These are phyloP conservation scores for Aciculosporium take DNA, from an alignment of 2,329 filamentous ascomycete species.

Conservation along the genomic window DNA sequence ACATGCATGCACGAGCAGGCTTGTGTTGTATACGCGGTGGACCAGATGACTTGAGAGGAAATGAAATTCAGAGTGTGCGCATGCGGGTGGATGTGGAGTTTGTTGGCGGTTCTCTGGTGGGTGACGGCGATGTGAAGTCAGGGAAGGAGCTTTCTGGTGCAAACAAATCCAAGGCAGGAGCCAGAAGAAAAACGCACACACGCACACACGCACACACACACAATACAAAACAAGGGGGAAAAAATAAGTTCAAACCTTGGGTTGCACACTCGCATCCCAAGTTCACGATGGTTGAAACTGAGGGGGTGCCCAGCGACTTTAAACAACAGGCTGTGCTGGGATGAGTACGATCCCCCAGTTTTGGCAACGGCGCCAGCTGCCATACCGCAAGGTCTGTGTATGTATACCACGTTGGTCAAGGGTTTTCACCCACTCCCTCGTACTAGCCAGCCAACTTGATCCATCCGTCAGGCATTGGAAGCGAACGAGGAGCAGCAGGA, in stretches of 20 bases:
- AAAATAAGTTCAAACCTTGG: neutral
- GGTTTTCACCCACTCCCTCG: no score
- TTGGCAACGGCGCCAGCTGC: neutral
- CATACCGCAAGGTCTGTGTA: neutral
- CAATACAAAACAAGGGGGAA: no score
- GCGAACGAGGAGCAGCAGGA: neutral
- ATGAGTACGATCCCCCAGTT: neutral
- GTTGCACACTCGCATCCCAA: neutral
- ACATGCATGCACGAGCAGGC: neutral
- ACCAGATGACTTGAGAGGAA: neutral
- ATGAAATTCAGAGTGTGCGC: no score
- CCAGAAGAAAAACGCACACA: no score
- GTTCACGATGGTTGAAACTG: neutral
- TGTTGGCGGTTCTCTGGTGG: no score
- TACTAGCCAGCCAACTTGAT: no score
- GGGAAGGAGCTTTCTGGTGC: conserved; percentile 5
- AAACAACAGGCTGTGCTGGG: neutral
- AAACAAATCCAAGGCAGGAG: neutral
- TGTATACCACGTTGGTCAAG: conserved; percentile 4
- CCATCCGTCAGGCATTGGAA: no score
- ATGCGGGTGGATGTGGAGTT: neutral
- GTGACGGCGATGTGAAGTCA: neutral
- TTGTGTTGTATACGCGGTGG: neutral
- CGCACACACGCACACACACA: no score
- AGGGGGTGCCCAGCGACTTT: conserved; percentile 3